phyloP scores from a whole-genome alignment of 2,329 filamentous ascomycete species.

The Ceratocystis lukuohia region DNA sequence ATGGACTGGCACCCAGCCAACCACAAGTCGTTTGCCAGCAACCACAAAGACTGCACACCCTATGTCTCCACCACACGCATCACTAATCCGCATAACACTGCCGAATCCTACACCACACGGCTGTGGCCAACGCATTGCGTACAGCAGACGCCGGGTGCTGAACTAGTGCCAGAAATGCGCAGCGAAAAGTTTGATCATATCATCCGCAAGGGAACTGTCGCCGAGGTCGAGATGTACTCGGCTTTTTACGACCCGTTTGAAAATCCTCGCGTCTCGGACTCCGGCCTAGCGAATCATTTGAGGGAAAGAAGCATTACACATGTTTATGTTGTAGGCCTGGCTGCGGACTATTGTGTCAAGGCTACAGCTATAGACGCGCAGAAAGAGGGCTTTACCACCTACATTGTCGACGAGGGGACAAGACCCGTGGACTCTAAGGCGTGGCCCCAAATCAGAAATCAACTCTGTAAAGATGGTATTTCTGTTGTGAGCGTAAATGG shows the following conservation, averaged over 20 bases:
- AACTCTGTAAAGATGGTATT: conserved; percentile 47
- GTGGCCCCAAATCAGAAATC: conserved; percentile 43
- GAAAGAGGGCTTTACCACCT: conserved; percentile 62
- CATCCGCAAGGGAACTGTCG: conserved; percentile 65
- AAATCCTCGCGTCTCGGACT: conserved; percentile 45
- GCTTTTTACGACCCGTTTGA: conserved; percentile 74
- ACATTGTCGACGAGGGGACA: conserved; percentile 66
- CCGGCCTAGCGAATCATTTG: conserved; percentile 48
- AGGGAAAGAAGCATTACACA: conserved; percentile 45
- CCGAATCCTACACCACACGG: conserved; percentile 49
- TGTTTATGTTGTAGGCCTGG: conserved; percentile 75
- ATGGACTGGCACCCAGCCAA: conserved; percentile 76
- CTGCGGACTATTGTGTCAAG: conserved; percentile 81
- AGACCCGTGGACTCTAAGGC: conserved; percentile 50
- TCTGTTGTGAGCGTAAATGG: conserved; percentile 45
- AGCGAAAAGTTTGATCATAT: conserved; percentile 44
- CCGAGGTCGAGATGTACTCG: conserved; percentile 80
- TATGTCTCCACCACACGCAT: conserved; percentile 55
- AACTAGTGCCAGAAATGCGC: conserved; percentile 60
- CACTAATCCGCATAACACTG: conserved; percentile 48
- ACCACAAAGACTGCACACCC: conserved; percentile 53
- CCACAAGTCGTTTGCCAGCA: conserved; percentile 81
- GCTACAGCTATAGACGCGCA: conserved; percentile 65
- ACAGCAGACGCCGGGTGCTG: conserved; percentile 56
- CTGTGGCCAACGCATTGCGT: conserved; percentile 92